These are phyloP conservation scores for Salinomyces thailandicus DNA, from an alignment of 2,329 filamentous ascomycete species.

Conservation along the genomic window DNA sequence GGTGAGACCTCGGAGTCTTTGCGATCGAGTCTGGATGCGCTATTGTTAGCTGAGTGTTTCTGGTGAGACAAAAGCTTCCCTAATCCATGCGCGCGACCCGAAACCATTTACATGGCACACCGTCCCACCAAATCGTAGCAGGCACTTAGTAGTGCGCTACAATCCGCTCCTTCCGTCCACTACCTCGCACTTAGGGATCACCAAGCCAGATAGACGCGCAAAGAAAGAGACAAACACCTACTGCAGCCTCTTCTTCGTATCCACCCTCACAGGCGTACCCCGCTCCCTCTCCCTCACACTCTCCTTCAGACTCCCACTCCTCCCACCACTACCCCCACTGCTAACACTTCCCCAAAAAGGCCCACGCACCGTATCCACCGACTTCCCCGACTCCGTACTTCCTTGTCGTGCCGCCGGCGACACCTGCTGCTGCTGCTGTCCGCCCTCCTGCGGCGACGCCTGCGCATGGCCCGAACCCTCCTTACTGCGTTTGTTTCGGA, in stretches of 20 bases:
- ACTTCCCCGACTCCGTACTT: slow-evolving; percentile 55
- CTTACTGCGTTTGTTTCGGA: slow-evolving; percentile 9
- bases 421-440: slow-evolving; percentile 4
- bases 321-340: background rate
- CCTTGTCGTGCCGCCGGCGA: slow-evolving; percentile 29
- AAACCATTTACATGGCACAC: slow-evolving; percentile 1
- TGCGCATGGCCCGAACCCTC: background rate
- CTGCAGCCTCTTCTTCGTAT: slow-evolving; percentile 38
- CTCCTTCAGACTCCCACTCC: background rate
- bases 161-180: background rate
- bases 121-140: background rate
- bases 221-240: slow-evolving; percentile 28
- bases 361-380: slow-evolving; percentile 51
- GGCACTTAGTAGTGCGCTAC: background rate
- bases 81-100: slow-evolving; percentile 1
- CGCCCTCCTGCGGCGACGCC: background rate
- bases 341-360: slow-evolving; percentile 15
- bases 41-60: slow-evolving; percentile 17
- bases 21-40: slow-evolving; percentile 29
- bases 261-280: slow-evolving; percentile 18
- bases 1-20: slow-evolving; percentile 36
- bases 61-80: background rate
- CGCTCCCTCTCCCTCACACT: slow-evolving; percentile 7
- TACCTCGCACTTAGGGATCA: too few relatives aligned
- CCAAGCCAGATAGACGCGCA: too few relatives aligned